Evolutionary conservation across 345 rosid genomes (phyloP).

Genomic region (thale cress (Arabidopsis thaliana)): DNA sequence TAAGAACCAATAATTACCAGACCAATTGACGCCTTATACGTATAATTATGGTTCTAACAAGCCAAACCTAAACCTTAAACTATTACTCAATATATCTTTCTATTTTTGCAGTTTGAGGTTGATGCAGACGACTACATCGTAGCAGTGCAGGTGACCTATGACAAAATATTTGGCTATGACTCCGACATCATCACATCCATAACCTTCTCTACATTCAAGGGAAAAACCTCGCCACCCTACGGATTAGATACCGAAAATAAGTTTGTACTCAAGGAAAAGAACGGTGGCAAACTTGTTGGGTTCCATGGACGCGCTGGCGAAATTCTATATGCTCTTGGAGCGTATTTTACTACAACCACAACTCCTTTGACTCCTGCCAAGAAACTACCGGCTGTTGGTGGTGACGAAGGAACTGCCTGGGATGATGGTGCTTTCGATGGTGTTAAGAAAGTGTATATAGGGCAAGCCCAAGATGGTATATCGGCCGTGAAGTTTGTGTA

Average conservation of each 20-base stretch:
- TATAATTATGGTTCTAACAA: too few relatives aligned
- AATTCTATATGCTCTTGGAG: slow-evolving; percentile 35
- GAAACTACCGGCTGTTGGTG: slow-evolving; percentile 19
- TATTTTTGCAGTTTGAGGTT: slow-evolving; percentile 13
- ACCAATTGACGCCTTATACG: background rate
- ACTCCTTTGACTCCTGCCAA: background rate
- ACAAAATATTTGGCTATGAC: slow-evolving; percentile 14
- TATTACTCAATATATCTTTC: background rate
- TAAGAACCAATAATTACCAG: background rate
- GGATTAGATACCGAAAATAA: slow-evolving; percentile 23
- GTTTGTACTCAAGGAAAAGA: slow-evolving; percentile 13
- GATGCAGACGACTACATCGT: slow-evolving; percentile 21
- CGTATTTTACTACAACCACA: slow-evolving; percentile 8
- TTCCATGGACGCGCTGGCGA: slow-evolving; percentile 40
- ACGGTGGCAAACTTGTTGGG: slow-evolving; percentile 34
- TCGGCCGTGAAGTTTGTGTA: slow-evolving; percentile 28
- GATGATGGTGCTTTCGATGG: slow-evolving; percentile 33
- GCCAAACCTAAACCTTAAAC: too few relatives aligned
- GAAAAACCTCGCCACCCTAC: slow-evolving; percentile 18
- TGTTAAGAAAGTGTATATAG: slow-evolving; percentile 26
- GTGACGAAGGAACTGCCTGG: slow-evolving; percentile 23
- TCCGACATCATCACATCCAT: slow-evolving; percentile 26
- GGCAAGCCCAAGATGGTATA: slow-evolving; percentile 16
- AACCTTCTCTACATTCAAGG: slow-evolving; percentile 23
- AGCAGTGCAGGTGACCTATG: slow-evolving; percentile 24